phyloP scores from a whole-genome alignment of 2,329 filamentous ascomycete genomes.

The Pseudocercospora pini-densiflorae region DNA sequence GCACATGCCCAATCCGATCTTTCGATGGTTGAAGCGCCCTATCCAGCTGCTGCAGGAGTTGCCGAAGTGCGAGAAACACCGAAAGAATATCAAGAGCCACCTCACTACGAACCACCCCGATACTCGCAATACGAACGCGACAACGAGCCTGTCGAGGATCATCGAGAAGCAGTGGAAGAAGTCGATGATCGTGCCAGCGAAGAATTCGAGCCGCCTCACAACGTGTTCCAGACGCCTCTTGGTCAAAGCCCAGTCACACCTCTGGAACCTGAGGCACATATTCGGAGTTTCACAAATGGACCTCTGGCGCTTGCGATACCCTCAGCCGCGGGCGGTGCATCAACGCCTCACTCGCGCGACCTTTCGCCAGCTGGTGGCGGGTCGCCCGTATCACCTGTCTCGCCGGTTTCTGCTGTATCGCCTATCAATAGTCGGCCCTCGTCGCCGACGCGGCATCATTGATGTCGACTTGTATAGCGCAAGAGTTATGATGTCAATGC shows the following conservation, averaged over 20 bases:
- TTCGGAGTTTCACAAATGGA: slow-evolving; percentile 7
- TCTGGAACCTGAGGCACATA: slow-evolving; percentile 8
- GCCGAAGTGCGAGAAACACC: slow-evolving; percentile 2
- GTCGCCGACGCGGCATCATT: slow-evolving; percentile 12
- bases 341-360: slow-evolving; percentile 18
- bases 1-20: slow-evolving; percentile 24
- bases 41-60: slow-evolving; percentile 10
- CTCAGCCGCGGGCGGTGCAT: not conserved
- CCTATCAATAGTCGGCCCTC: slow-evolving; percentile 16
- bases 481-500: slow-evolving; percentile 1
- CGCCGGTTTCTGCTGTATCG: slow-evolving; percentile 21
- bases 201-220: slow-evolving; percentile 2
- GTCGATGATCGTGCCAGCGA: not conserved
- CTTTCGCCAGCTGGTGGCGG: slow-evolving; percentile 16
- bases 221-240: slow-evolving; percentile 15
- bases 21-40: slow-evolving; percentile 25
- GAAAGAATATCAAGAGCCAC: slow-evolving; percentile 5
- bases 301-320: slow-evolving; percentile 20
- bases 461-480: slow-evolving; percentile 1
- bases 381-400: slow-evolving; percentile 26
- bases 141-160: not conserved
- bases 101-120: slow-evolving; percentile 1
- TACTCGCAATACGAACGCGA: not conserved
- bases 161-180: slow-evolving; percentile 1
- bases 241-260: slow-evolving; percentile 15